phyloP scores from a whole-genome alignment of 768 basidiomycete genomes.

The Hydnomerulius pinastri region DNA sequence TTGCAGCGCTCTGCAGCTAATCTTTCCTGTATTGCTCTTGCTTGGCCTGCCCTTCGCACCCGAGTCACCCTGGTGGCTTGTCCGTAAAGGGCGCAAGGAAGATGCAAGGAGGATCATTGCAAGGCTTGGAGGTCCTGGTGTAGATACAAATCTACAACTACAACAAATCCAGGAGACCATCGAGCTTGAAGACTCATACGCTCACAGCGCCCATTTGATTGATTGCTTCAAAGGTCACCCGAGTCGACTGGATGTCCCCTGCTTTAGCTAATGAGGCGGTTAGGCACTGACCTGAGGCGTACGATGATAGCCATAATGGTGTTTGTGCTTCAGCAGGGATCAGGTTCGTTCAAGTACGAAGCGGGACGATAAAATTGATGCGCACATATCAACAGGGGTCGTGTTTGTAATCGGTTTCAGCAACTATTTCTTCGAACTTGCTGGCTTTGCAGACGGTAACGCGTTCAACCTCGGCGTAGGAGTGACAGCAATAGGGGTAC shows the following conservation, averaged over 20 bases:
- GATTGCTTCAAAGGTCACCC: slow-evolving; percentile 34
- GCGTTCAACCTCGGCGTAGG: slow-evolving; percentile 36
- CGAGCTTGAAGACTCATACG: slow-evolving; percentile 29
- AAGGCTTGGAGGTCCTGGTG: slow-evolving; percentile 20
- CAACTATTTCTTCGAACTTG: slow-evolving; percentile 39
- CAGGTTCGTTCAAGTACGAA: slow-evolving; percentile 11
- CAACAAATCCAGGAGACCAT: slow-evolving; percentile 32
- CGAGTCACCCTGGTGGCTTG: slow-evolving; percentile 37
- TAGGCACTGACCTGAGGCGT: slow-evolving; percentile 25
- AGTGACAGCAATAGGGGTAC: slow-evolving; percentile 27
- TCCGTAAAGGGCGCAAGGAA: slow-evolving; percentile 28
- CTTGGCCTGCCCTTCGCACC: slow-evolving; percentile 34
- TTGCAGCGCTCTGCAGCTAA: slow-evolving; percentile 33
- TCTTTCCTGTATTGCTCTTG: slow-evolving; percentile 33
- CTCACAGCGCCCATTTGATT: slow-evolving; percentile 25
- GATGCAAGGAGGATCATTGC: slow-evolving; percentile 23
- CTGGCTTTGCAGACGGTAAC: slow-evolving; percentile 28
- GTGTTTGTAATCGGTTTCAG: slow-evolving; percentile 30
- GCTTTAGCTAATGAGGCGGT: background rate
- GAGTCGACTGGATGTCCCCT: background rate
- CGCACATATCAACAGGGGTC: slow-evolving; percentile 24
- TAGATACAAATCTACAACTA: slow-evolving; percentile 25
- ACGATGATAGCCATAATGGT: slow-evolving; percentile 33
- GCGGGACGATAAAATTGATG: background rate
- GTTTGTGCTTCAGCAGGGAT: slow-evolving; percentile 29